These are phyloP conservation scores for Coemansia sp. DNA, from an alignment of 192 early-diverging fungal species.

Conservation along the genomic window DNA sequence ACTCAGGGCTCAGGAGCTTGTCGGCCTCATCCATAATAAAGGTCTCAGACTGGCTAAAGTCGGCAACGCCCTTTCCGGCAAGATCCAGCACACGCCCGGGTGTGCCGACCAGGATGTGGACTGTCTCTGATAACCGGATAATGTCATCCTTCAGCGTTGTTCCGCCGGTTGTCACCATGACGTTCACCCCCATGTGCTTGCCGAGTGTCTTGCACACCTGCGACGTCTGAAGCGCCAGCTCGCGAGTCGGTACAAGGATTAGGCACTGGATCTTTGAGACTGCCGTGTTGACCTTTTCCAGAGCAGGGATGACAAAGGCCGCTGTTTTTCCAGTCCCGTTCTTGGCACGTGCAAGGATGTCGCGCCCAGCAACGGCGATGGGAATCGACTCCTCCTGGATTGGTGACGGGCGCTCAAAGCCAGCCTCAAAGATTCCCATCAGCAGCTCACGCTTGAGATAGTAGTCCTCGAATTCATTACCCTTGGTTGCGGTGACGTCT, in stretches of 20 bases:
- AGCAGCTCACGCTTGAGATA: conserved; percentile 93
- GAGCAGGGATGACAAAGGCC: conserved; percentile 92
- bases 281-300: conserved; percentile 90
- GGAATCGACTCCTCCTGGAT: conserved; percentile 99
- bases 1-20: conserved; percentile 97
- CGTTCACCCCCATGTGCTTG: conserved; percentile 93
- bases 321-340: conserved; percentile 96
- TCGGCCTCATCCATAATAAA: conserved; percentile 99
- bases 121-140: conserved; percentile 86
- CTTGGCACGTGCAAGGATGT: conserved; percentile 96
- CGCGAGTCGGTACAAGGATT: conserved; percentile 93
- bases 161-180: conserved; percentile 99
- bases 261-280: conserved; percentile 89
- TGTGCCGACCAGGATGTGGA: conserved; percentile 96
- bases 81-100: conserved; percentile 97
- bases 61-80: conserved; percentile 90
- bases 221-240: conserved; percentile 98
- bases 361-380: conserved; percentile 90
- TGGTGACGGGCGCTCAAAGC: conserved; percentile 95
- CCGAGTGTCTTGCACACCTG: conserved; percentile 98
- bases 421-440: conserved; percentile 99
- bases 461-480: conserved; percentile 99
- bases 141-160: conserved; percentile 99
- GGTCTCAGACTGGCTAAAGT: conserved; percentile 83
- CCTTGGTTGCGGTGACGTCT: conserved; percentile 96